Conservation (phyloP, 2,329 filamentous ascomycete genomes). For the Colletotrichum tropicale region DNA sequence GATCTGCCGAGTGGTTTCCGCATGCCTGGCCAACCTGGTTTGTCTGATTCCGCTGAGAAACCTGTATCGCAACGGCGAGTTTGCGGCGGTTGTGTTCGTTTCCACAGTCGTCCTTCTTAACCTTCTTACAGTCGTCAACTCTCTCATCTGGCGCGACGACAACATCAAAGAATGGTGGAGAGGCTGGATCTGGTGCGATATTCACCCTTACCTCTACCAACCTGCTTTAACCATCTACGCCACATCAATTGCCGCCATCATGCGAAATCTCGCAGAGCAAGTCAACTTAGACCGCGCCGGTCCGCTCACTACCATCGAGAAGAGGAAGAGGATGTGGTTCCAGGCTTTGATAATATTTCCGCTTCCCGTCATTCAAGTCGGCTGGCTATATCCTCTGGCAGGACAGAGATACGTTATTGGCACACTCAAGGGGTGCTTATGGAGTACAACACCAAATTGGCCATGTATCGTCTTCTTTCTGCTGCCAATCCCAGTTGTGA, state of each 20-base stretch:
- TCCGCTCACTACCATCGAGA: conserved; percentile 44
- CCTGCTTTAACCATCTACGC: conserved; percentile 50
- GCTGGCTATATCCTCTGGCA: conserved; percentile 52
- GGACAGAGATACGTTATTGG: conserved; percentile 53
- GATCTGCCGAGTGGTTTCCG: conserved; percentile 51
- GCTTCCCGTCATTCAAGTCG: conserved; percentile 52
- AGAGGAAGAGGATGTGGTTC: conserved; percentile 42
- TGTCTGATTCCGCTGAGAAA: conserved; percentile 57
- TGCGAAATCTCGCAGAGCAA: conserved; percentile 57
- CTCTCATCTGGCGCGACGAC: conserved; percentile 59
- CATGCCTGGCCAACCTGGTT: conserved; percentile 46
- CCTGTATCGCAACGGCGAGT: conserved; percentile 57
- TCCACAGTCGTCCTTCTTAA: conserved; percentile 49
- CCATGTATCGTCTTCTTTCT: conserved; percentile 53
- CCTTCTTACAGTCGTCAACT: conserved; percentile 52
- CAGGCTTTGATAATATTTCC: conserved; percentile 62
- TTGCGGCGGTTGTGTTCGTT: conserved; percentile 57
- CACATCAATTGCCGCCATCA: conserved; percentile 58
- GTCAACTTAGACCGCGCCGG: conserved; percentile 49
- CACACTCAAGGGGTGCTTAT: conserved; percentile 55
- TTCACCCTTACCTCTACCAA: conserved; percentile 50
- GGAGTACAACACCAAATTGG: conserved; percentile 48
- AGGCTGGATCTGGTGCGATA: conserved; percentile 59
- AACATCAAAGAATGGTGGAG: conserved; percentile 55
- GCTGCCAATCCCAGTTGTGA: conserved; percentile 47